Conservation (phyloP, 225 moss, liverwort and hornwort species). For the Straminergon stramineum region DNA sequence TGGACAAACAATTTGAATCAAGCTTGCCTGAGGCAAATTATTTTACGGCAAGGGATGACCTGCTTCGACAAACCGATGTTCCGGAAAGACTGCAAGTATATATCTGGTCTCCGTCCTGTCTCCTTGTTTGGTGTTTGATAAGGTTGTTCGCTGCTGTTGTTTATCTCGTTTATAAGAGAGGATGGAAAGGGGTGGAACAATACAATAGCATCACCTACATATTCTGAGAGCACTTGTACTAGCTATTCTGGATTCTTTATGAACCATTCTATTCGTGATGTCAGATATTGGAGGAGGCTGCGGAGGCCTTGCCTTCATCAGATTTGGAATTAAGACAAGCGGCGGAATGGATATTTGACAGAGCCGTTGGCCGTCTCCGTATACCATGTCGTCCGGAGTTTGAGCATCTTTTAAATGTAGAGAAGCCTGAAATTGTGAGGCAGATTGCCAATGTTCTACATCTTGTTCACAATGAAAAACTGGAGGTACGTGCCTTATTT, state of each 20-base stretch:
- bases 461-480: constrained; percentile 70
- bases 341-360: constrained; percentile 85
- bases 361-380: constrained; percentile 61
- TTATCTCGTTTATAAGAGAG: background rate
- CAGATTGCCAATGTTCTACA: constrained; percentile 77
- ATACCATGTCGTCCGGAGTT: constrained; percentile 53
- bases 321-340: constrained; percentile 40
- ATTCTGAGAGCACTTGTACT: background rate
- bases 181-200: background rate
- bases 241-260: background rate
- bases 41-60: constrained; percentile 63
- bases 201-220: background rate
- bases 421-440: constrained; percentile 56
- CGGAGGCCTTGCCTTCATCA: constrained; percentile 56
- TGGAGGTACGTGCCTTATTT: constrained; percentile 49
- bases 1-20: constrained; percentile 88
- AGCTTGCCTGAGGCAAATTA: constrained; percentile 57
- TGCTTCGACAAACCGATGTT: constrained; percentile 67
- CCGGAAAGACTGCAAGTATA: constrained; percentile 90
- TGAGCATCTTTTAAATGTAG: constrained; percentile 34
- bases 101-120: background rate
- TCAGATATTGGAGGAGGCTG: constrained; percentile 79
- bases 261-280: background rate
- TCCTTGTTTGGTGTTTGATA: background rate
- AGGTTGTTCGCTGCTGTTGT: background rate